Conservation (phyloP, 192 early-diverging fungal species). For the Podila minutissima region DNA sequence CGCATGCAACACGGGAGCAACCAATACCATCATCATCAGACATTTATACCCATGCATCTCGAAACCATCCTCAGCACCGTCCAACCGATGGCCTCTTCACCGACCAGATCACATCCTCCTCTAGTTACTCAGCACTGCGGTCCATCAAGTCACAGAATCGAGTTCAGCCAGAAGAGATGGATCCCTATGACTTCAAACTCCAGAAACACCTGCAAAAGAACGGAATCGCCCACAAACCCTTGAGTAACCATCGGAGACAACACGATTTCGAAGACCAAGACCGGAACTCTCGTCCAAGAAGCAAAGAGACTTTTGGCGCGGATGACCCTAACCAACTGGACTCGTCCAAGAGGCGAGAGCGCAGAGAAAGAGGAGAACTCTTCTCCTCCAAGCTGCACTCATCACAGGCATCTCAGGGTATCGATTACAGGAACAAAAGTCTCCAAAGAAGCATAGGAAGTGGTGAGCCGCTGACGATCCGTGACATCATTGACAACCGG, state of each 20-base stretch:
- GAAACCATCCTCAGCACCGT: no score
- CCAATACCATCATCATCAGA: no score
- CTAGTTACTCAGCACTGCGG: not conserved
- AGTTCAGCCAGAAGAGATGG: not conserved
- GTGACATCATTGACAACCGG: constrained; percentile 30
- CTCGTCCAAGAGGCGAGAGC: not conserved
- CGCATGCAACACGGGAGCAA: no score
- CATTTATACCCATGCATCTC: no score
- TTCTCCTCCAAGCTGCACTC: not conserved
- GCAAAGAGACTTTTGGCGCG: no score
- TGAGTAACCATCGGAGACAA: not conserved
- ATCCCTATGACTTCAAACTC: not conserved
- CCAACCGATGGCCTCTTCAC: no score
- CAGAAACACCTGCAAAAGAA: constrained; percentile 1
- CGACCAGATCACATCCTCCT: no score
- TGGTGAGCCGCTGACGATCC: constrained; percentile 17
- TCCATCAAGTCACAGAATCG: not conserved
- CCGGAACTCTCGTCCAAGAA: not conserved
- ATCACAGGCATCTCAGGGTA: not conserved
- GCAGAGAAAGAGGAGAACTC: not conserved
- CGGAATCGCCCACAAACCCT: not conserved
- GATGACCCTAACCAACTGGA: not conserved
- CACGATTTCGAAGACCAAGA: not conserved
- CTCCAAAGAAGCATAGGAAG: not conserved
- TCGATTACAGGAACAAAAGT: not conserved